These are phyloP conservation scores for Aspergillus fumigatus DNA, from an alignment of 2,329 filamentous ascomycete genomes.

Conservation along the genomic window DNA sequence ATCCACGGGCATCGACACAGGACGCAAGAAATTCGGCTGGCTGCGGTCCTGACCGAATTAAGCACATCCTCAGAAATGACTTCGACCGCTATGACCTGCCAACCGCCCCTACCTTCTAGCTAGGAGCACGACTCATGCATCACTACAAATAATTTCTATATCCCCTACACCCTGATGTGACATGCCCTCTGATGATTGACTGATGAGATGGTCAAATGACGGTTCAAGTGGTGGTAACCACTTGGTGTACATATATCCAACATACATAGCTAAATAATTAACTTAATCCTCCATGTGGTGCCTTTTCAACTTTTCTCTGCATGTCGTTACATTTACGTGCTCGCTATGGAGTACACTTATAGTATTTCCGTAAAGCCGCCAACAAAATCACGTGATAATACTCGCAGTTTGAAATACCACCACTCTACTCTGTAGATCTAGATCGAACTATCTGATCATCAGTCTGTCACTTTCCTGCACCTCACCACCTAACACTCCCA, in stretches of 20 bases:
- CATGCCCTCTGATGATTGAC: neutral
- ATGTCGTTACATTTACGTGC: neutral
- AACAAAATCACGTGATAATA: neutral
- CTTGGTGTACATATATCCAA: neutral
- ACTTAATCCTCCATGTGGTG: neutral
- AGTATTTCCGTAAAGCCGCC: neutral
- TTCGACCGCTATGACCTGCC: neutral
- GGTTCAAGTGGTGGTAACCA: neutral
- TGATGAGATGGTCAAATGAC: neutral
- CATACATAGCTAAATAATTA: neutral
- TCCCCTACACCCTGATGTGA: neutral
- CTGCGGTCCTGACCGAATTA: conserved; percentile 28
- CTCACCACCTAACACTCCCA: neutral
- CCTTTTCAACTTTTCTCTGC: neutral
- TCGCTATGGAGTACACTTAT: too few species aligned
- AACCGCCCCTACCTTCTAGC: neutral
- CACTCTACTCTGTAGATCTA: neutral
- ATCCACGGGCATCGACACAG: conserved; percentile 35
- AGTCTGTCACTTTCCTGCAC: neutral
- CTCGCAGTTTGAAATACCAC: neutral
- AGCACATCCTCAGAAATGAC: neutral
- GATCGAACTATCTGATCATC: neutral
- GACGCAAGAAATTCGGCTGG: conserved; percentile 42
- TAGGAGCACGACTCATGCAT: neutral
- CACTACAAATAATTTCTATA: neutral